Evolutionary conservation across 257 asterid species (phyloP), one percentile per base, ranked within the genome.

Genomic region (Rubia yunnanensis): DNA sequence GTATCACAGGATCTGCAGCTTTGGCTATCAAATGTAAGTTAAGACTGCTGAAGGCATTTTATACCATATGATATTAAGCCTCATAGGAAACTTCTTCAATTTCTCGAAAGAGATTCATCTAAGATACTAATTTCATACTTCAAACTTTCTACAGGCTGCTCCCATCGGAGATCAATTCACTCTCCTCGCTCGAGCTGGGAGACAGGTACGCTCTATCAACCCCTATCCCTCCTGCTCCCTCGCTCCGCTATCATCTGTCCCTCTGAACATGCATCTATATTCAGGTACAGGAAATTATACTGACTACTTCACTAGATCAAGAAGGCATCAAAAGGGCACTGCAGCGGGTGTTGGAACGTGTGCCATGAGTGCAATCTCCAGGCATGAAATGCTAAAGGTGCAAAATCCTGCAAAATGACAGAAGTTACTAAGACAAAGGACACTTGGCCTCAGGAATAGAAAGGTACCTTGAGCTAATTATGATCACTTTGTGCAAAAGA

Each of bases 1-100:
- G 97, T 89, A 64, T 92, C 98, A 50, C 97, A 83, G 78, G 98
- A 89, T 83, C 72, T 92, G 80, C 98, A 92, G 82, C 96, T 92
- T 56, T 92, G 98, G 98, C 95, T 92, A 69, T 87, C 98, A 13
- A 92, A 92, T 73, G 97, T 89, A 78, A 75, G 87, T 70, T n/a
- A 3, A 36, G 68, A 63, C 75, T 55, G 15, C 15, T 38, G 34
- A 10, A 38, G 7, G 15, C 68, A 30, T 28, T 24, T n/a, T 58
- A 31, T 11, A 36, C 11, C 57, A 38, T 38, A 38, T 39, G 48
- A 39, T 39, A 10, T 1, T 44, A 44, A 10, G 20, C 52, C 52
- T 15, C 17, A 5, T 44, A 7, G 8, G 5, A 1, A 44, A 44
- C 20, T 44, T 44, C 26, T 50, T 50, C 10, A 18, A n/a, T 18